Base-by-base conservation (phyloP, 2,329 filamentous ascomycete genomes). In the Diaporthe sp. region DNA sequence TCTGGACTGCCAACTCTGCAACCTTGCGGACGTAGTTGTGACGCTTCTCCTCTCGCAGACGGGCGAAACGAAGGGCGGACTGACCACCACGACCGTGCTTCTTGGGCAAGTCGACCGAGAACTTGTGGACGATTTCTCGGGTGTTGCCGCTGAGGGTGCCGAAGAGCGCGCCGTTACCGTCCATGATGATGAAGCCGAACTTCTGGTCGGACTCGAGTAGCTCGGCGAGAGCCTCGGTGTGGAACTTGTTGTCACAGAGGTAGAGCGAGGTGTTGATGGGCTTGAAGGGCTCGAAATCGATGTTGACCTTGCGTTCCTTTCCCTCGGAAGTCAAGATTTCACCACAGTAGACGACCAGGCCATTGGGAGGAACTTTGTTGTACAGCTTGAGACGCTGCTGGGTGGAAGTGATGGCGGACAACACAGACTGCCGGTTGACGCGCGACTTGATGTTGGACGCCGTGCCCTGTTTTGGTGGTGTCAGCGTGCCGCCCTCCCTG, bases 41-140 rank as follows among this genome's bases (percentile, higher is more conserved):
- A 80, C 97, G 96, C 89, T 99, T 99, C 87, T 99, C 97, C 86
- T 99, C 97, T 90, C 97, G 93, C 76, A 99, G 94, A 96, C 97
- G 97, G 78, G 97, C 95, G 87, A 99, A 99, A 96, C 97, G 97
- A 83, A 99, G 91, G 76, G 97, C 97, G 80, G 97, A 99, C 90
- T 99, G 97, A 91, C 97, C 97, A 96, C 97, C 97, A 94, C 97
- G 96, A 79, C 97, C 97, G 92, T 99, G 97, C 91, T 99, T 99
- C 93, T 99, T 99, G 85, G 97, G 97, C 75, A 99, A 90, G 90
- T 99, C 97, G 84, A 99, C 97, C 28, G 94, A 95, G 88, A 99
- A 98, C 87, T 99, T 99, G 89, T 99, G 97, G 71, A 98, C 90
- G 68, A 99, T 91, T 81, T 99, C 97, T 84, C 97, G 93, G 49